Conservation (phyloP, 2,329 filamentous ascomycete species). For the Xylariales sp. region DNA sequence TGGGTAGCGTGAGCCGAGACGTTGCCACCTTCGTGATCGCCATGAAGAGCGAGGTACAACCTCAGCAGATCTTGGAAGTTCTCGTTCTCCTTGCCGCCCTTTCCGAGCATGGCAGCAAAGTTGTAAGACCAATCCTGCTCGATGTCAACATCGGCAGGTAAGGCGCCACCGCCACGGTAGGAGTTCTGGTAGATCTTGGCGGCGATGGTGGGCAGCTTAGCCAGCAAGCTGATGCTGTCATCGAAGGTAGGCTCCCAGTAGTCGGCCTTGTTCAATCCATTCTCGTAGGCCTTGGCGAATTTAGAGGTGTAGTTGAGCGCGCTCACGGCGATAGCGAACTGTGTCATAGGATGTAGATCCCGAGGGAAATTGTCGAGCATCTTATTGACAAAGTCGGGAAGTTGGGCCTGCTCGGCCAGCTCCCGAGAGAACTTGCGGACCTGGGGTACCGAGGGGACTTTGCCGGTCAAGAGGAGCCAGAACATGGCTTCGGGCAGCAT, state of each 20-base stretch:
- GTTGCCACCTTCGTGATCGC: conserved; percentile 98
- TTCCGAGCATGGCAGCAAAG: conserved; percentile 95
- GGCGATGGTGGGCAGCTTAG: conserved; percentile 95
- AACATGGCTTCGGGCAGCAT: conserved; percentile 99
- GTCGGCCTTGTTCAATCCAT: conserved; percentile 91
- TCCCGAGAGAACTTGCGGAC: conserved; percentile 85
- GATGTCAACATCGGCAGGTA: conserved; percentile 80
- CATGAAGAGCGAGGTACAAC: conserved; percentile 94
- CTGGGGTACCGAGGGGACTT: conserved; percentile 86
- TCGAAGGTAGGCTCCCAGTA: conserved; percentile 99
- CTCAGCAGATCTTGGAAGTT: conserved; percentile 95
- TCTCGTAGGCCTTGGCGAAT: conserved; percentile 93
- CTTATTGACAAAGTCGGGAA: conserved; percentile 85
- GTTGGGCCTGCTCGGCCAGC: conserved; percentile 84
- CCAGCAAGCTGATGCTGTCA: conserved; percentile 91
- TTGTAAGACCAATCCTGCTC: conserved; percentile 98
- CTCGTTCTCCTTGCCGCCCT: conserved; percentile 86
- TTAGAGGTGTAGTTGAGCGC: conserved; percentile 95
- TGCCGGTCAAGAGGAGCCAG: conserved; percentile 94
- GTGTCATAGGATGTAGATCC: conserved; percentile 97
- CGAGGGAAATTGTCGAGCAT: conserved; percentile 91
- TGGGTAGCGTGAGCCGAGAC: conserved; percentile 97
- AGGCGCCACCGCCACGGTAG: conserved; percentile 77
- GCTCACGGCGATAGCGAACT: conserved; percentile 93
- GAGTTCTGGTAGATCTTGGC: conserved; percentile 98